phyloP scores from a whole-genome alignment of 2,329 filamentous ascomycete species.

The Dothideomycetes sp. region DNA sequence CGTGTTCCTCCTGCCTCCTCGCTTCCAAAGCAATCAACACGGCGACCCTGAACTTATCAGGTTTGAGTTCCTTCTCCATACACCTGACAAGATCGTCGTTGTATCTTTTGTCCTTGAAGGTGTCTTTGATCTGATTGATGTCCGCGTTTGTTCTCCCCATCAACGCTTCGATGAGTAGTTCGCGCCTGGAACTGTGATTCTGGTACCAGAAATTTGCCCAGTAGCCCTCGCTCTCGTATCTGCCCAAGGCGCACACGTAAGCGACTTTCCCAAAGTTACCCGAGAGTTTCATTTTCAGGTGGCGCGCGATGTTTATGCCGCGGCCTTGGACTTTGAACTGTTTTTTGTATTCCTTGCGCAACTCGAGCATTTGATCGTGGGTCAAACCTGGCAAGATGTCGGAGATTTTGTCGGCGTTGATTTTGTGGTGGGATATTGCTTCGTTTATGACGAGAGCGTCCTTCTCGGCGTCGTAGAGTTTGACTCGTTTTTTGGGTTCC shows the following conservation, averaged over 20 bases:
- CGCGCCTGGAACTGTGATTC: constrained; percentile 69
- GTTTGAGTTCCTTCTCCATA: constrained; percentile 86
- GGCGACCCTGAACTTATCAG: constrained; percentile 91
- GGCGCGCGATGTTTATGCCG: constrained; percentile 77
- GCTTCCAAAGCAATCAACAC: constrained; percentile 78
- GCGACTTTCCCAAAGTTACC: constrained; percentile 79
- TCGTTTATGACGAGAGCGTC: constrained; percentile 69
- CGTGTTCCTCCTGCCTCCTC: constrained; percentile 70
- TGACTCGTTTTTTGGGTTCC: constrained; percentile 51
- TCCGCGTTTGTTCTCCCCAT: constrained; percentile 89
- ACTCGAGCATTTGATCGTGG: constrained; percentile 77
- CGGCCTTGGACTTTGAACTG: constrained; percentile 75
- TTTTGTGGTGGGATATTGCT: constrained; percentile 57
- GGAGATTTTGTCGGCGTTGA: constrained; percentile 62
- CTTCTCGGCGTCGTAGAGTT: constrained; percentile 74
- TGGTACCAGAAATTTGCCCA: constrained; percentile 99
- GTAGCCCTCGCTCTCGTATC: constrained; percentile 89
- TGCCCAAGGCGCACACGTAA: constrained; percentile 80
- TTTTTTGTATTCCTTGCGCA: constrained; percentile 84
- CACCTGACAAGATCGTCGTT: constrained; percentile 69
- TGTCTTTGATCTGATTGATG: constrained; percentile 74
- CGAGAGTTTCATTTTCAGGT: constrained; percentile 72
- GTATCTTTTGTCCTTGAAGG: constrained; percentile 89
- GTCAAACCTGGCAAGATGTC: constrained; percentile 76
- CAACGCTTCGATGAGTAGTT: constrained; percentile 84